phyloP scores from a whole-genome alignment of 192 early-diverging fungal species.

The Coemansia sp. region DNA sequence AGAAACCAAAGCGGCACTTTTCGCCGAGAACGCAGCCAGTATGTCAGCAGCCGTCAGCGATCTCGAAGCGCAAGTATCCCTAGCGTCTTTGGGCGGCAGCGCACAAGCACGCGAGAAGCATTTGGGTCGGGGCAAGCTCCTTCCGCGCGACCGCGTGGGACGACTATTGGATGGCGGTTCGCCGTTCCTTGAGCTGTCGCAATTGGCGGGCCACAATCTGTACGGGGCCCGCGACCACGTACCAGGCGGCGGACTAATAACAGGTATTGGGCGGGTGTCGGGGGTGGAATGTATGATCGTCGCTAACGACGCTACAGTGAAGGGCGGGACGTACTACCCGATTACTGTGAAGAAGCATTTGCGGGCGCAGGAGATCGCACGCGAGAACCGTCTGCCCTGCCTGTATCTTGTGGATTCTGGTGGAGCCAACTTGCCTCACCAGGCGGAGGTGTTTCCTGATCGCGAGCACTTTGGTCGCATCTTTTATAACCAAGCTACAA shows the following conservation, averaged over 20 bases:
- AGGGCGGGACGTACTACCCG: constrained; percentile 97
- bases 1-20: constrained; percentile 33
- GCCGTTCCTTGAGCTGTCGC: constrained; percentile 92
- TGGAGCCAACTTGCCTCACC: constrained; percentile 91
- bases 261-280: constrained; percentile 92
- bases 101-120: constrained; percentile 81
- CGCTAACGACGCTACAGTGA: constrained; percentile 97
- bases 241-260: constrained; percentile 85
- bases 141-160: constrained; percentile 79
- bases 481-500: constrained; percentile 89
- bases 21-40: constrained; percentile 42
- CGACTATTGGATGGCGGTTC: constrained; percentile 59
- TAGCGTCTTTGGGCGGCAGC: constrained; percentile 70
- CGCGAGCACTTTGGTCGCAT: constrained; percentile 92
- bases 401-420: constrained; percentile 95
- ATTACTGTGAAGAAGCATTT: constrained; percentile 96
- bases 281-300: constrained; percentile 95
- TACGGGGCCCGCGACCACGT: constrained; percentile 84
- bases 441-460: constrained; percentile 96
- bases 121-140: constrained; percentile 78
- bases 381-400: constrained; percentile 90
- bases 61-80: constrained; percentile 32
- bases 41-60: constrained; percentile 36
- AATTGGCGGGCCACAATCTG: constrained; percentile 85
- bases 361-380: constrained; percentile 94